Evolutionary conservation across 2,329 filamentous ascomycete genomes (phyloP), one percentile per base, ranked within the genome.

Genomic region (Chaetothyriales sp.): DNA sequence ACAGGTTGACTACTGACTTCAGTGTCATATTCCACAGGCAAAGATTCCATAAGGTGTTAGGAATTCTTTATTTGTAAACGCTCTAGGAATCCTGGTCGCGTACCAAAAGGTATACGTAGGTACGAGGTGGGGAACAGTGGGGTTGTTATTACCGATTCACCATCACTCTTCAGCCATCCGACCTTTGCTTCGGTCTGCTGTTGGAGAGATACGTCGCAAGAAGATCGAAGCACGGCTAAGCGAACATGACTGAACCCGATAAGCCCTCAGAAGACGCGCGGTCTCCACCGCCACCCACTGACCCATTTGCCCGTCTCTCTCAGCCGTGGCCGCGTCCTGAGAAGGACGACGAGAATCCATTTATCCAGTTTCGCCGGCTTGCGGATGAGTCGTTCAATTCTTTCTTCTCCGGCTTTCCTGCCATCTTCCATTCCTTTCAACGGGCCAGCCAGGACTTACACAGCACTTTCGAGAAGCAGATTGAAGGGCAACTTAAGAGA

Each of bases 291-390:
- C 58, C 58, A 48, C 58, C 58, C 22, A 52, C 55, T 48, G 58
- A 60, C 43, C 58, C 58, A n/a, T 60, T 59, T 51, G 53, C 56
- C 42, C 57, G 54, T 32, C 59, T 59, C 44, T 57, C 59, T 48
- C 57, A 57, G 10, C 58, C 58, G n/a, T 60, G 53, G 39, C 51
- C 57, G 46, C 55, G 58, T 15, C 54, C 56, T 49, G 52, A 53
- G 32, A 58, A 55, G 49, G 63, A 69, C 49, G 62, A 68, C 52
- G 64, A 69, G 53, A 79, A 79, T 53, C 76, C 77, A 1, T 80
- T 81, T 63, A 71, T 78, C 51, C 68, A 72, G 26, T 80, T 81
- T 65, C 78, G 78, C 57, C 75, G 73, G 55, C 79, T 76, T 61
- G 75, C 77, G 51, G 78, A 81, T 58, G 72, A 74, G 46, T 74